Base-by-base conservation (phyloP, 345 rosid genomes). In the Gossypium turneri region DNA sequence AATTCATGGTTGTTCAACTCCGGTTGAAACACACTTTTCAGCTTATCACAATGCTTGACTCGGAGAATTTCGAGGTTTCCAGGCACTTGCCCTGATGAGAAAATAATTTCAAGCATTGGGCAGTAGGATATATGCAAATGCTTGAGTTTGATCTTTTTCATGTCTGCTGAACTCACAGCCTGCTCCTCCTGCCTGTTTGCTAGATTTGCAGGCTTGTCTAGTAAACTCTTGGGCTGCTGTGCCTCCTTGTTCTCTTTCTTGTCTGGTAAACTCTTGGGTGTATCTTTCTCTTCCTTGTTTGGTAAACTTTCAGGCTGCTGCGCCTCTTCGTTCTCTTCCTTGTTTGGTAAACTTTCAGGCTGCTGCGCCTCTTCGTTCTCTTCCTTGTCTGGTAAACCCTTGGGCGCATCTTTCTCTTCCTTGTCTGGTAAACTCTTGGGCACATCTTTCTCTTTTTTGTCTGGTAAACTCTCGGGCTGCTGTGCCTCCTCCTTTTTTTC, bases 1-100 rank as follows among this genome's bases (percentile, higher is more conserved):
- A 81, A 2, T 76, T 24, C 34, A 38, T 10, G 38, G 15, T 16
- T 6, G 25, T 0, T 2, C 24, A 17, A 24, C 9, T 58, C 27
- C 48, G 3, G 12, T n/a, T 8, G 59, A 41, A 67, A 73, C 17
- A 84, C n/a, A 41, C 61, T 79, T 80, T 76, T 72, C 75, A 88
- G 41, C 8, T 76, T 82, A 58, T 80, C 86, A 79, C 92, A 89
- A 65, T 68, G 81, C 64, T 74, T 78, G 64, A 89, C 59, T 70
- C 75, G 48, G 8, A 88, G 81, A 25, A 16, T 72, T 66, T 62
- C 61, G 7, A 89, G 85, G 63, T 70, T 80, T 75, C 10, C 11
- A 3, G 86, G 90, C 58, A 78, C 55, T 67, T 74, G 65, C n/a
- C 4, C 13, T 17, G 79, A 68, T 7, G 76, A 43, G 77, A 80